A percentile compares a stretch with the other conserved stretches of the same genome.
Evolutionary conservation across 2,329 filamentous ascomycete species (phyloP).

Genomic region (Ascochyta lentis): DNA sequence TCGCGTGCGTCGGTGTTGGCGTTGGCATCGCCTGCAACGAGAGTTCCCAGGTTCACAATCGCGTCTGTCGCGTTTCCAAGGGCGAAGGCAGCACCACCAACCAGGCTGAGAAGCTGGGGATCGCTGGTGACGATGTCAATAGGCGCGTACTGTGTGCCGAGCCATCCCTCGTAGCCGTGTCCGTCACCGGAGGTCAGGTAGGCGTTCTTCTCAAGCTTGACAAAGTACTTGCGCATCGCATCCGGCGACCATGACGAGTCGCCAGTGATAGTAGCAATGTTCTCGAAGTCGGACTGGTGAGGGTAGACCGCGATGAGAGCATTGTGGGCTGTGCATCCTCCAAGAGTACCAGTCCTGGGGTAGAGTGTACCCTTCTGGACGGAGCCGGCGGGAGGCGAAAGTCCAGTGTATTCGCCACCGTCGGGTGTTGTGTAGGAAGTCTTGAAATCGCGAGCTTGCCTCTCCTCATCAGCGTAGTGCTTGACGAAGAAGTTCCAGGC

Average conservation of each 20-base stretch:
- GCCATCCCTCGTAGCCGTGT: slow-evolving; percentile 66
- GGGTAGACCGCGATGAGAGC: slow-evolving; percentile 67
- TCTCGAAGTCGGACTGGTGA: slow-evolving; percentile 65
- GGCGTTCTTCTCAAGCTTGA: slow-evolving; percentile 60
- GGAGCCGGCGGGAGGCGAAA: slow-evolving; percentile 60
- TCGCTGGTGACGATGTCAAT: slow-evolving; percentile 61
- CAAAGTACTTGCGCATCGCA: slow-evolving; percentile 68
- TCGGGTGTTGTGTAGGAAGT: slow-evolving; percentile 59
- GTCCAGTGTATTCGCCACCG: slow-evolving; percentile 55
- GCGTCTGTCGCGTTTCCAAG: slow-evolving; percentile 53
- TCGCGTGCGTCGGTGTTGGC: slow-evolving; percentile 56
- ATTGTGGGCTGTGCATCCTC: slow-evolving; percentile 68
- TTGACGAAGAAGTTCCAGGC: slow-evolving; percentile 70
- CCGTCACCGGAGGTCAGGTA: slow-evolving; percentile 57
- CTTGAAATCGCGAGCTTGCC: slow-evolving; percentile 65
- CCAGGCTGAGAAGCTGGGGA: slow-evolving; percentile 59
- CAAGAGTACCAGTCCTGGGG: slow-evolving; percentile 63
- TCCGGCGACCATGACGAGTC: slow-evolving; percentile 64
- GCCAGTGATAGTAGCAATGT: slow-evolving; percentile 64
- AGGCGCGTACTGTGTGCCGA: slow-evolving; percentile 59
- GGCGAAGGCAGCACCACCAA: slow-evolving; percentile 61
- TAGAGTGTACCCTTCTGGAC: slow-evolving; percentile 63
- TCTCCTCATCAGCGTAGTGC: slow-evolving; percentile 63
- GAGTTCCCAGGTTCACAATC: slow-evolving; percentile 43
- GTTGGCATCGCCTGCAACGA: slow-evolving; percentile 60